phyloP scores from a whole-genome alignment of 805 yeast genomes.

The Blastobotrys robertii region DNA sequence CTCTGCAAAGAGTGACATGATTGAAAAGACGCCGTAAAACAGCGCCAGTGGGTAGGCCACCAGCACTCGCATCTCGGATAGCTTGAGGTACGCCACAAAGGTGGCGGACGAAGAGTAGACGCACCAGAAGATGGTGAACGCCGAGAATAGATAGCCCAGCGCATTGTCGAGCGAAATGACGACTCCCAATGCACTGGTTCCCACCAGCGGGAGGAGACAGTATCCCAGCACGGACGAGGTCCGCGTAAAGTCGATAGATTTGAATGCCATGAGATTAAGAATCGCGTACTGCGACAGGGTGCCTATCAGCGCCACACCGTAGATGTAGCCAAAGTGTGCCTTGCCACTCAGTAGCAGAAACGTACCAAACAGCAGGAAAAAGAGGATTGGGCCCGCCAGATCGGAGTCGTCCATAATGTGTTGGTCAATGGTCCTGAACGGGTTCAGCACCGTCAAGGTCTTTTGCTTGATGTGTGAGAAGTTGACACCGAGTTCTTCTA shows the following conservation, averaged over 20 bases:
- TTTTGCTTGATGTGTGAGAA: constrained; percentile 74
- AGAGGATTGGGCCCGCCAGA: constrained; percentile 88
- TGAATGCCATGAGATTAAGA: constrained; percentile 72
- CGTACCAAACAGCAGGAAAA: constrained; percentile 79
- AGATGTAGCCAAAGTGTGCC: constrained; percentile 92
- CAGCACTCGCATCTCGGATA: constrained; percentile 77
- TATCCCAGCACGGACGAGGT: constrained; percentile 92
- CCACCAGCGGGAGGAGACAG: constrained; percentile 82
- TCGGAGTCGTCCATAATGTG: constrained; percentile 84
- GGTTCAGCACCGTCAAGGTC: constrained; percentile 79
- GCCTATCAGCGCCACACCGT: constrained; percentile 92
- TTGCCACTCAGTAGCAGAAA: constrained; percentile 76
- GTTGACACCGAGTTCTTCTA: constrained; percentile 90
- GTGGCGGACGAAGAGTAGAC: constrained; percentile 90
- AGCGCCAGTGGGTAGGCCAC: constrained; percentile 89
- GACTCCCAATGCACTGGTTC: constrained; percentile 63
- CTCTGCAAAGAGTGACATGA: constrained; percentile 82
- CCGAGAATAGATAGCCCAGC: constrained; percentile 61
- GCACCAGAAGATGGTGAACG: constrained; percentile 74
- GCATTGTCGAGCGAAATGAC: constrained; percentile 58
- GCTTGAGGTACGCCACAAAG: constrained; percentile 72
- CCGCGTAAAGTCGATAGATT: constrained; percentile 40
- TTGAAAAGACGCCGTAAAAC: constrained; percentile 88
- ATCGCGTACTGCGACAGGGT: constrained; percentile 73
- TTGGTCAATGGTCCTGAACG: constrained; percentile 53